Base-by-base conservation (phyloP, 352 stramenopile species). In the Globisporangium acanthophoron region DNA sequence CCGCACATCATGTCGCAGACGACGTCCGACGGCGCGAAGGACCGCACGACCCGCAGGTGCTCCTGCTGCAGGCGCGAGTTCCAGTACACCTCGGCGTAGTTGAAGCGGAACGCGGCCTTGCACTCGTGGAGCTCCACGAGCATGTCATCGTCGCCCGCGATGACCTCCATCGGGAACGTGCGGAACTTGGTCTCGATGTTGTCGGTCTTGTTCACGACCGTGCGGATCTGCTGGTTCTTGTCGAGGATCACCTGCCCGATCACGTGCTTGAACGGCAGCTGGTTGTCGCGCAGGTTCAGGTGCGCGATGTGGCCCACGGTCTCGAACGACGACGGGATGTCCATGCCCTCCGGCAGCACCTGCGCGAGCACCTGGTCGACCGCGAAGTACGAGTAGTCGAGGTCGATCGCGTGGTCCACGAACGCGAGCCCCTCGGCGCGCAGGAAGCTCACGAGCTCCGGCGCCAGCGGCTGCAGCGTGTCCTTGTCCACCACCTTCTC, bases 221-320 rank as follows among this genome's bases (percentile, higher is more conserved):
- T 99, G 50, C 85, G 78, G 54, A 99, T 96, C 54, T 81, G 68
- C 15, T 79, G 74, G 69, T 99, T 98, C 77, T 99, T 99, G 71
- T 99, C 97, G 12, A 99, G 73, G 56, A 99, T 96, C 3, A 98
- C 95, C 67, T 98, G 93, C 4, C 96, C 97, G 58, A 99, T 98
- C 39, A 99, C 61, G 60, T 94, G 80, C 68, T 98, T 98, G 77
- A 97, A 99, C 3, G 96, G 96, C 59, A 99, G 69, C 6, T 96
- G 74, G 59, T 96, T 87, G 54, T 97, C 83, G 39, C 96, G 73
- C 49, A 99, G 72, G 69, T 99, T 99, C 15, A 99, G 60, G 70
- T 99, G 97, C 20, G 96, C 96, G 49, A 99, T 86, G 71, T 98
- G 96, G 16, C 97, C 97, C n/a, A 98, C 88, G 8, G 79, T 83